Evolutionary conservation across 495 filamentous ascomycete species (phyloP).

Genomic region (Penicillium psychrofluorescens): DNA sequence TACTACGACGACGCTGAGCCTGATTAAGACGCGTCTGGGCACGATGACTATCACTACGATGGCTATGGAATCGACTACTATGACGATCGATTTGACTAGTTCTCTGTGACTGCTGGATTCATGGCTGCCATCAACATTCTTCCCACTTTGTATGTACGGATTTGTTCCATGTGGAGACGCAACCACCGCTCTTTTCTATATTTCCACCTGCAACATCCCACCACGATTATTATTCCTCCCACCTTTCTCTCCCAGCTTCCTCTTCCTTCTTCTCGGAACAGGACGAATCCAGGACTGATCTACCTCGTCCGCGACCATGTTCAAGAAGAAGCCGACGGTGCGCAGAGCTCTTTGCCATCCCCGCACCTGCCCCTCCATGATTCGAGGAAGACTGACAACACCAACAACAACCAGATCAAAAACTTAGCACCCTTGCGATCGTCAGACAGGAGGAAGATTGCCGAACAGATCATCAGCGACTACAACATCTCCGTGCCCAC

Average conservation of each 20-base stretch:
- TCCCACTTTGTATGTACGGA: not conserved
- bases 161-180: not conserved
- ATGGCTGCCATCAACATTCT: too few relatives aligned
- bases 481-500: conserved; percentile 46
- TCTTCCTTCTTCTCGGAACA: not conserved
- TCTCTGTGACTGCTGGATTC: not conserved
- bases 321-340: conserved; percentile 75
- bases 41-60: not conserved
- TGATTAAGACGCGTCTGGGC: not conserved
- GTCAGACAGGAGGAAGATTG: conserved; percentile 63
- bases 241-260: not conserved
- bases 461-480: conserved; percentile 61
- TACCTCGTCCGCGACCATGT: conserved; percentile 42
- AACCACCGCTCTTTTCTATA: not conserved
- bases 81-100: not conserved
- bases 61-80: too few relatives aligned
- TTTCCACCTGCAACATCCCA: not conserved
- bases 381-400: not conserved
- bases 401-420: conserved; percentile 51
- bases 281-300: not conserved
- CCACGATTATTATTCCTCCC: not conserved
- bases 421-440: conserved; percentile 61
- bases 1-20: not conserved
- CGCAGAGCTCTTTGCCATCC: conserved; percentile 10
- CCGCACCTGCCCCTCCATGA: conserved; percentile 19